These are phyloP conservation scores for Pseudofabraea citricarpa DNA, from an alignment of 2,329 filamentous ascomycete species.

Conservation along the genomic window DNA sequence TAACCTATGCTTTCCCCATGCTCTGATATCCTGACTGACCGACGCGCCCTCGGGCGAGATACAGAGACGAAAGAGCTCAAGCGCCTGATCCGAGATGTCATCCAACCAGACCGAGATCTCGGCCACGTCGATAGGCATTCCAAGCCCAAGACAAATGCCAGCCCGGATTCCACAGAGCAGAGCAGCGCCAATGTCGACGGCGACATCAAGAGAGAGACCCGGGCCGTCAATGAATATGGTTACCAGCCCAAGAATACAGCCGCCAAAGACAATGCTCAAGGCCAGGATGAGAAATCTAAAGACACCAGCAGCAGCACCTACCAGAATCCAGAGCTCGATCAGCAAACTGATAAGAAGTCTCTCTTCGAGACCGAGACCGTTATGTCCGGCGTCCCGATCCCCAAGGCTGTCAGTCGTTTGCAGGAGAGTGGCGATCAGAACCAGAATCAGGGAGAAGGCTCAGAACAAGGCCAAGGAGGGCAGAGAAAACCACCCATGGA, in stretches of 20 bases:
- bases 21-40: too few species aligned
- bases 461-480: not conserved
- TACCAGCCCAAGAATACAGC: not conserved
- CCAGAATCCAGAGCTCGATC: not conserved
- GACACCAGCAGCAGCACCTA: not conserved
- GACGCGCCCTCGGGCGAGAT: too few species aligned
- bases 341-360: too few species aligned
- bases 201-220: too few species aligned
- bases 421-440: not conserved
- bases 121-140: slow-evolving; percentile 69
- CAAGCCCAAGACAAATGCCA: not conserved
- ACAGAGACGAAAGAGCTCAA: slow-evolving; percentile 85
- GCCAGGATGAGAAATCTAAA: not conserved
- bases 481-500: slow-evolving; percentile 2
- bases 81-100: slow-evolving; percentile 72
- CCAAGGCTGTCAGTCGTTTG: slow-evolving; percentile 1
- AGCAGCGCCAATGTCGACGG: not conserved
- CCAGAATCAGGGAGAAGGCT: not conserved
- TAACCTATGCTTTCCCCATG: slow-evolving; percentile 6
- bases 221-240: too few species aligned
- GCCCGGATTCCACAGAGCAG: not conserved
- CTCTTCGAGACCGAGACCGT: too few species aligned
- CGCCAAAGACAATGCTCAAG: not conserved
- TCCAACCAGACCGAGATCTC: slow-evolving; percentile 72
- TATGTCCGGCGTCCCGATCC: slow-evolving; percentile 1